These are phyloP conservation scores for Simplicillium aogashimaense DNA, from an alignment of 2,329 filamentous ascomycete species.

Conservation along the genomic window DNA sequence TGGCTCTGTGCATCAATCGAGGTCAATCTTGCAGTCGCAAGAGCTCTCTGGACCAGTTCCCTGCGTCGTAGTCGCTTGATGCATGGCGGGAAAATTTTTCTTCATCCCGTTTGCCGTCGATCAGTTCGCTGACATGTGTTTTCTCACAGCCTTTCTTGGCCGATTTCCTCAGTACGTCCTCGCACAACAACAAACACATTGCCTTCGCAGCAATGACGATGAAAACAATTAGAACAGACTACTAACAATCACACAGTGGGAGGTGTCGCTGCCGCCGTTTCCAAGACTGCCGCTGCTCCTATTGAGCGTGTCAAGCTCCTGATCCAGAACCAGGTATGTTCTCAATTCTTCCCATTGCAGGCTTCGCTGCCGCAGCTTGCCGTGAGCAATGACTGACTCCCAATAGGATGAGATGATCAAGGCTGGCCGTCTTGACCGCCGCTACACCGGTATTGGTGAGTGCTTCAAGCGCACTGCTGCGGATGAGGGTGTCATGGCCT, in stretches of 20 bases:
- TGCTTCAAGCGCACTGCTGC: constrained; percentile 90
- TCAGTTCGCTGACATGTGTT: constrained; percentile 22
- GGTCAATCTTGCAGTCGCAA: too few species aligned
- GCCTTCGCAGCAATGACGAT: too few species aligned
- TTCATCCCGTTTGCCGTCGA: constrained; percentile 1
- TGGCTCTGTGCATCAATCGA: neutral
- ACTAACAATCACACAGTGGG: constrained; percentile 59
- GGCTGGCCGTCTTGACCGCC: constrained; percentile 93
- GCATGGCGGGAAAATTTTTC: constrained; percentile 5
- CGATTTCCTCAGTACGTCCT: constrained; percentile 94
- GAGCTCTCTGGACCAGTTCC: too few species aligned
- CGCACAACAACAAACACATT: neutral
- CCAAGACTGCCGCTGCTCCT: constrained; percentile 98
- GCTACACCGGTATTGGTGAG: constrained; percentile 87
- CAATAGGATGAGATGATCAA: constrained; percentile 98
- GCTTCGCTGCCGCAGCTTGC: neutral
- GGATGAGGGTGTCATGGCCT: constrained; percentile 85
- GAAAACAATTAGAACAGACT: neutral
- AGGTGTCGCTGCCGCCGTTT: constrained; percentile 99
- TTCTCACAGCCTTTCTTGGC: constrained; percentile 73
- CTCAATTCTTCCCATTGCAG: neutral
- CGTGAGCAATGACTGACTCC: constrained; percentile 18
- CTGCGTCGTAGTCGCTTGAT: neutral
- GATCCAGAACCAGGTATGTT: constrained; percentile 98
- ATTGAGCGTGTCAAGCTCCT: constrained; percentile 99